Base-by-base conservation (phyloP, 805 yeast genomes). In the Schizosaccharomyces lindneri region DNA sequence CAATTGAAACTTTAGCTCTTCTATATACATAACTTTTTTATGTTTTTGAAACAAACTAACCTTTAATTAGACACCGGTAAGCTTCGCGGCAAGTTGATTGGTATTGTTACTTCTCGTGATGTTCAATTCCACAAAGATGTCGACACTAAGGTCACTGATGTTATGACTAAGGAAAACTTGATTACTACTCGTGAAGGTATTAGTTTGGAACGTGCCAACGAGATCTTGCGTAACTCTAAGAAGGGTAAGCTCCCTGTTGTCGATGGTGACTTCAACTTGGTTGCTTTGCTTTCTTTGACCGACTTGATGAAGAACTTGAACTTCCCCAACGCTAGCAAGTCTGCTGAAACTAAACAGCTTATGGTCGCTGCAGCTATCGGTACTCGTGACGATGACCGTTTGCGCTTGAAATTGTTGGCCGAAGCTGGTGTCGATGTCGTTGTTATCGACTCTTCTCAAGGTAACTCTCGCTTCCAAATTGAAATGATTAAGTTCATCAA, bases 281-380 rank as follows among this genome's bases (percentile, higher is more conserved):
- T 89, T 62, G 84, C 96, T 60, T 80, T 93, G 77, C 78, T 93
- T 66, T 87, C 97, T 51, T 85, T 95, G 78, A 87, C 96, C 64
- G 98, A 93, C 75, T 82, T 93, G 77, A 94, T 87, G 79, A 93
- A 93, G 80, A 93, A 93, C 77, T 84, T 84, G 76, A 79, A 81
- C 72, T 93, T 79, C 79, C 98, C 98, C 68, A 78, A 82, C 66
- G 98, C 98, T 62, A 88, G 97, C 66, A 93, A 93, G 77, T 85
- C 95, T 46, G 83, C 83, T 69, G 78, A 82, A 68, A 86, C 97
- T 62, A 93, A 93, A 79, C 98, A 93, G 78, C 80, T 93, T 72
- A 79, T 93, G 70, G 87, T 95, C 80, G 98, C 97, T 80, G 98
- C 98, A 68, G 94, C 98, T 65, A 82, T 93, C 71, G 98, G 98